phyloP scores from a whole-genome alignment of 257 asterid species.

The Paulownia fortunei region DNA sequence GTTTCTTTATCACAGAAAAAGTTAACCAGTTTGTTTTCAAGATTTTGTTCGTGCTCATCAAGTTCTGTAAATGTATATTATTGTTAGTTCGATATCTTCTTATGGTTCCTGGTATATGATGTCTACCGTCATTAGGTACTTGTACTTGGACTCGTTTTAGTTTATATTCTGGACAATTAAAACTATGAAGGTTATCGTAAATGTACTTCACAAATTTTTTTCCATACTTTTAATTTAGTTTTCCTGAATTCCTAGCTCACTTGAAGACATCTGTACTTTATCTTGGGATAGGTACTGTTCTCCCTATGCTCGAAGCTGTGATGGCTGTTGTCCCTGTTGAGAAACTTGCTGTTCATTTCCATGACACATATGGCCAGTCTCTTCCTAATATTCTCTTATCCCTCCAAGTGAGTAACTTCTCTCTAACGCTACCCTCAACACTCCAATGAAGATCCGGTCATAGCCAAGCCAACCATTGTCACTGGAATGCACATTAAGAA shows the following conservation, averaged over 20 bases:
- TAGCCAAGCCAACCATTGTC: slow-evolving; percentile 12
- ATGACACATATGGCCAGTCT: slow-evolving; percentile 90
- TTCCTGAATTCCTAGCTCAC: neutral
- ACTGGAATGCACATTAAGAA: neutral
- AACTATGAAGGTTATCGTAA: neutral
- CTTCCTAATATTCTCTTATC: slow-evolving; percentile 89
- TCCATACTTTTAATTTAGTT: neutral
- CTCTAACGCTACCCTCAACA: neutral
- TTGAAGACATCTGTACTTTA: slow-evolving; percentile 4
- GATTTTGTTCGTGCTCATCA: neutral
- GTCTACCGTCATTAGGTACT: neutral
- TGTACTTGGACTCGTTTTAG: neutral
- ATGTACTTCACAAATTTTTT: neutral
- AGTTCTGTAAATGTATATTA: neutral
- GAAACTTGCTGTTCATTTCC: slow-evolving; percentile 93
- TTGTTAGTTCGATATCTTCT: neutral
- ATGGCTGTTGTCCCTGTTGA: slow-evolving; percentile 87
- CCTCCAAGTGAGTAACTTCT: slow-evolving; percentile 73
- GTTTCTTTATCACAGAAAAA: neutral
- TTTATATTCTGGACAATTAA: neutral
- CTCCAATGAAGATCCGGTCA: neutral
- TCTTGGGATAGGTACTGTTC: slow-evolving; percentile 61
- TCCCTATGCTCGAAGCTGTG: slow-evolving; percentile 94
- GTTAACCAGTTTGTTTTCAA: neutral
- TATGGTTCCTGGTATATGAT: neutral